Conservation (phyloP, 1,139 yeast species). For the Lizanozyma gosingica region DNA sequence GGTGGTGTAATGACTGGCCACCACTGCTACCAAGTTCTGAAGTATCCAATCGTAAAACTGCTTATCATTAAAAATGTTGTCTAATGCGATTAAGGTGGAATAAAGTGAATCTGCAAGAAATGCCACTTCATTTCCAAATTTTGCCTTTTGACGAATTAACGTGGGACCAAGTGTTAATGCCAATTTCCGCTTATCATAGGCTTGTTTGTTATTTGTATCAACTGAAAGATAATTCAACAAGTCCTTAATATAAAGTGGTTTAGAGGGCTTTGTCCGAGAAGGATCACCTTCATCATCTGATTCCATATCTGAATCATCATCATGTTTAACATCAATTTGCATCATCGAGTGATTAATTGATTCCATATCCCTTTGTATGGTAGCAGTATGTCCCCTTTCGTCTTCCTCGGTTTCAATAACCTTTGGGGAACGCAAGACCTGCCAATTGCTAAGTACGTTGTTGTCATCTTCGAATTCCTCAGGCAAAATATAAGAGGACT, state of each 20-base stretch:
- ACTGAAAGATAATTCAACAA: constrained; percentile 43
- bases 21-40: constrained; percentile 43
- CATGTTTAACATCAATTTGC: constrained; percentile 4
- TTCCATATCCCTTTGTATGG: constrained; percentile 5
- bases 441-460: constrained; percentile 3
- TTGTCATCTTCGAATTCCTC: constrained; percentile 3
- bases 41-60: constrained; percentile 44
- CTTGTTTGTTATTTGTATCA: constrained; percentile 34
- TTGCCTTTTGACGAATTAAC: constrained; percentile 44
- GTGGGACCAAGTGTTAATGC: constrained; percentile 49
- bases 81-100: constrained; percentile 35
- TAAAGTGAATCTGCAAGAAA: constrained; percentile 41
- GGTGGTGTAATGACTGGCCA: constrained; percentile 36
- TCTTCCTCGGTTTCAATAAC: constrained; percentile 11
- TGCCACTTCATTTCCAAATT: constrained; percentile 45
- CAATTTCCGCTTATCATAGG: constrained; percentile 41
- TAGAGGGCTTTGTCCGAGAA: constrained; percentile 25
- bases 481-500: constrained; percentile 5
- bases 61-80: constrained; percentile 39
- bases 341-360: constrained; percentile 10
- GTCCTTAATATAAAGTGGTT: constrained; percentile 58
- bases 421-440: constrained; percentile 9
- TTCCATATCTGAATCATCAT: constrained; percentile 23
- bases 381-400: constrained; percentile 7
- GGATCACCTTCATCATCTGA: constrained; percentile 40